Conservation (phyloP, 208 protist genomes). For the Trypanosoma platydactyli region DNA sequence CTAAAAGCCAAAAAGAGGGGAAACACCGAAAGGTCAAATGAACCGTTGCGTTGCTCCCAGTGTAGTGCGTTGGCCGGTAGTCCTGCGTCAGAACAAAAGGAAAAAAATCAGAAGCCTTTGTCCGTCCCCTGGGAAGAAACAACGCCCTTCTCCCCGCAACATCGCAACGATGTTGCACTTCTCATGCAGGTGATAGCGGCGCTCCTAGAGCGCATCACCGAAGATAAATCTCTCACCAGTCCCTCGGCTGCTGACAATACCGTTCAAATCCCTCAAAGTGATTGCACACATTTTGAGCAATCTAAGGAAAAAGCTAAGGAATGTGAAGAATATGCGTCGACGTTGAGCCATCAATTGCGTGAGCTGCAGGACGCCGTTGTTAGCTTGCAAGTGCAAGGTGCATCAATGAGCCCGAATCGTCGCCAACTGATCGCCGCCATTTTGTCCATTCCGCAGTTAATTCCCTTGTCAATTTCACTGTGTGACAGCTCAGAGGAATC, state of each 20-base stretch:
- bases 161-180: constrained; percentile 10
- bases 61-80: too few species aligned
- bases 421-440: constrained; percentile 4
- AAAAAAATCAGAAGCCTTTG: neutral
- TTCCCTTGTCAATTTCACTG: constrained; percentile 3
- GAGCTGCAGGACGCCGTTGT: constrained; percentile 14
- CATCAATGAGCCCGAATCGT: neutral
- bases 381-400: neutral
- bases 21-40: too few species aligned
- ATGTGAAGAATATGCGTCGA: neutral
- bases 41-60: too few species aligned
- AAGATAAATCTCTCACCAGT: neutral
- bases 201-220: constrained; percentile 10
- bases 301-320: neutral
- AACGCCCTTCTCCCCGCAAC: neutral
- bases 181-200: constrained; percentile 10
- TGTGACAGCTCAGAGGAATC: neutral
- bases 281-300: neutral
- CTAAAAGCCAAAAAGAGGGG: too few species aligned
- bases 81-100: too few species aligned
- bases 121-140: neutral
- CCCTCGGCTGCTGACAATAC: neutral
- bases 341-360: constrained; percentile 10
- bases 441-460: constrained; percentile 3
- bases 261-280: neutral